These are phyloP conservation scores for Xylariaceae sp. DNA, from an alignment of 2,329 filamentous ascomycete species.

Conservation along the genomic window DNA sequence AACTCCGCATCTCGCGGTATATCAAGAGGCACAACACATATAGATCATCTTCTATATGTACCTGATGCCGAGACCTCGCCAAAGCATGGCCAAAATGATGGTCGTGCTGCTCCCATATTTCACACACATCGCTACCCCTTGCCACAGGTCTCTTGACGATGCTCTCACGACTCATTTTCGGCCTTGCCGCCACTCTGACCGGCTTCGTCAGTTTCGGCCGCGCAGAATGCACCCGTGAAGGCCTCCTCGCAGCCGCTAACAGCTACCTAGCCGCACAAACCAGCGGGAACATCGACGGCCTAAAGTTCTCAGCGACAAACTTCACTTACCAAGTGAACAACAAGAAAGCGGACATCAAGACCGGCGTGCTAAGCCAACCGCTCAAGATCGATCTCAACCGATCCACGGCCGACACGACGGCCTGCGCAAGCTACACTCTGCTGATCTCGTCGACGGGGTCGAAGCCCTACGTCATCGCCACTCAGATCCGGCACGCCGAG, in stretches of 20 bases:
- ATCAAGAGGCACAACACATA: slow-evolving; percentile 10
- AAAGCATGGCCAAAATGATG: not conserved
- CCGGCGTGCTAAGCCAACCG: slow-evolving; percentile 35
- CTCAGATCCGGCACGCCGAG: slow-evolving; percentile 44
- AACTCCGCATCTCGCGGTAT: slow-evolving; percentile 33
- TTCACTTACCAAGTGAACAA: slow-evolving; percentile 43
- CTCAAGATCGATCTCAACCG: slow-evolving; percentile 39
- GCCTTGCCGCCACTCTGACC: slow-evolving; percentile 14
- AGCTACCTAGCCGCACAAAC: slow-evolving; percentile 40
- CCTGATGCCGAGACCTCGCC: slow-evolving; percentile 14
- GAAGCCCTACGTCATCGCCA: slow-evolving; percentile 45
- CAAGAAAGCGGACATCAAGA: slow-evolving; percentile 33
- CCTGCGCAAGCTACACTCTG: slow-evolving; percentile 46
- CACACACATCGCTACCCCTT: not conserved
- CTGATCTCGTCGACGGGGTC: slow-evolving; percentile 42
- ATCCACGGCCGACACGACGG: slow-evolving; percentile 36
- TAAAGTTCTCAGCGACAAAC: slow-evolving; percentile 34
- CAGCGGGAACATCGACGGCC: slow-evolving; percentile 31
- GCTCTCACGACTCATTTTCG: slow-evolving; percentile 6
- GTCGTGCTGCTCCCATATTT: not conserved
- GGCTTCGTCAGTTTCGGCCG: slow-evolving; percentile 1
- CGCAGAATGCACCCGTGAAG: slow-evolving; percentile 40
- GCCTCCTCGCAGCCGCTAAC: slow-evolving; percentile 38
- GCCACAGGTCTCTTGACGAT: not conserved
- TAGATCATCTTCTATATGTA: slow-evolving; percentile 19